Evolutionary conservation across 208 protist species (phyloP), one percentile per base, ranked within the genome.

Genomic region (Crithidia brevicula): DNA sequence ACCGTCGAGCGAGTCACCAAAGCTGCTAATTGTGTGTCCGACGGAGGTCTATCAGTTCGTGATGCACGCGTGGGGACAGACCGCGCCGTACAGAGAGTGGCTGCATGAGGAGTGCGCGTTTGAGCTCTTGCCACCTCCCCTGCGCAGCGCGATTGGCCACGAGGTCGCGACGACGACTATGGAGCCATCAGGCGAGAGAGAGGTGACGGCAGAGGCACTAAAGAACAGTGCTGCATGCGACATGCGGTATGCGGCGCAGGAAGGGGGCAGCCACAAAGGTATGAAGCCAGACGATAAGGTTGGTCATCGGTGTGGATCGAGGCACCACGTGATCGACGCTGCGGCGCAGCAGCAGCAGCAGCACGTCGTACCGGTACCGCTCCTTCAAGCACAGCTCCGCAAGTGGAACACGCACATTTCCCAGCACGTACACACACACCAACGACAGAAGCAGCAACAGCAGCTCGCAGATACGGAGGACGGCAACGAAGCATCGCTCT

Each of bases 11-110:
- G 13, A 23, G 47, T 1, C 16, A 8, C 23, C 27, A 22, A 68
- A 68, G 27, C 53, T 95, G 16, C 77, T 93, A 7, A 51, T 95
- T 16, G 87, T 93, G 49, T 87, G 76, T n/a, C 90, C 90, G 18
- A 59, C 74, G 23, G 86, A 95, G 74, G 90, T 95, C 46, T 82
- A 86, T 30, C 57, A 75, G 9, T 95, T 86, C 61, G 15, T 95
- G 47, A 70, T 66, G 36, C 75, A 88, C 27, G 65, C 72, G 20
- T 95, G 86, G 85, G 74, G 72, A 25, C 33, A 13, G 43, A 71
- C 54, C 27, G 49, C 22, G 30, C 72, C 79, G n/a, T 92, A 89
- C 70, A 5, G 22, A 6, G 15, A 28, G 11, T 91, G 81, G 78
- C 46, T 95, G 22, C 25, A 67, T 27, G 30, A 82, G 43, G 85